Conservation (phyloP, 108 stramenopile species). For the Stephanodiscus minutulus region DNA sequence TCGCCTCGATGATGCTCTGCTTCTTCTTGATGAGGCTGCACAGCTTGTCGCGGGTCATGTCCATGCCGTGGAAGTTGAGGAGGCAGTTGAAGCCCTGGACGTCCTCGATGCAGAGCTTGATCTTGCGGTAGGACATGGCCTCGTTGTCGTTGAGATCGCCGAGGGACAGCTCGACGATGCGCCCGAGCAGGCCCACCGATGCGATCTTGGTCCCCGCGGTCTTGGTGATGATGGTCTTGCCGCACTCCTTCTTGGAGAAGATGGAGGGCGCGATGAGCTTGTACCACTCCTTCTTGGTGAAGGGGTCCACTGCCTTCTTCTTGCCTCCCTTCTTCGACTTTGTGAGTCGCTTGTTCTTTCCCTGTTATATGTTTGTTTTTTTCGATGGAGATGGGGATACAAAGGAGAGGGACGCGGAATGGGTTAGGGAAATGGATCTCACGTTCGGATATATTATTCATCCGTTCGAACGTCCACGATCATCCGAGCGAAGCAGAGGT, state of each 20-base stretch:
- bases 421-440: background rate
- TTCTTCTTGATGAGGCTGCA: conserved; percentile 99
- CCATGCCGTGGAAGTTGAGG: conserved; percentile 99
- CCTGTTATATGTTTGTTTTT: conserved; percentile 53
- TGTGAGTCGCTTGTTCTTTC: conserved; percentile 98
- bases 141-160: conserved; percentile 98
- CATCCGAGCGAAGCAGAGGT: too few relatives aligned
- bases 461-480: too few relatives aligned
- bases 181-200: conserved; percentile 97
- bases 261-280: conserved; percentile 97
- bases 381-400: background rate
- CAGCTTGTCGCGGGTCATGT: conserved; percentile 99
- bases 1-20: conserved; percentile 98
- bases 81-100: conserved; percentile 99
- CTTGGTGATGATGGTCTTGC: conserved; percentile 98
- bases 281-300: conserved; percentile 99
- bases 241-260: conserved; percentile 93
- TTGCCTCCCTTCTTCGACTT: conserved; percentile 94
- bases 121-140: conserved; percentile 94
- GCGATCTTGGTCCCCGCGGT: conserved; percentile 98
- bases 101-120: conserved; percentile 98
- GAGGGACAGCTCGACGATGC: conserved; percentile 96
- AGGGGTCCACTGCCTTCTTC: conserved; percentile 97
- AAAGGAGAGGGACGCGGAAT: background rate
- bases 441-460: too few relatives aligned